Base-by-base conservation (phyloP, 73 alveolate species). In the Tetrahymena borealis region DNA sequence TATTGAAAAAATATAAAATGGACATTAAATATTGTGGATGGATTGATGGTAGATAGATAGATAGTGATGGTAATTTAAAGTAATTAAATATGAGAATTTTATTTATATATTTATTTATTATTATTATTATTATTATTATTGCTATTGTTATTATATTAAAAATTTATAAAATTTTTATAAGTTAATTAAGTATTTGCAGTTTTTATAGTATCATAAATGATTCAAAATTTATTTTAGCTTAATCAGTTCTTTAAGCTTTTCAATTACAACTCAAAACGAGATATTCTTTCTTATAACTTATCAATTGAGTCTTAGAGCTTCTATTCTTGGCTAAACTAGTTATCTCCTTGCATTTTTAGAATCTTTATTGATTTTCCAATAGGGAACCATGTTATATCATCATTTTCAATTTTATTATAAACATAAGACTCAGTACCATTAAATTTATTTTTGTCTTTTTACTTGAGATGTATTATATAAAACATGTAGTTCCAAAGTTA, bases 341-440 rank as follows among this genome's bases (percentile, higher is more conserved):
- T 60, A 24, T 60, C 85, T 0, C 85, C 85, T 60, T 18, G 10
- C 10, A 60, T 24, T 60, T 60, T 60, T 15, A n/a, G 9, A 11
- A 60, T 60, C 28, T 60, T 60, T 60, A 60, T 4, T 1, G 85
- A 60, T n/a, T 60, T 60, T 40, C 91, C 78, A 5, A 93, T 93
- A 1, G 95, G 95, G 78, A 93, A 93, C 95, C 95, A 93, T n/a
- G 90, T 79, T 0, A 38, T 90, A 40, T 90, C 91, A 15, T 90
- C 95, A 13, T 85, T 60, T 85, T 93, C 15, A 5, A 93, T 40
- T 28, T 93, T 93, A 24, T 93, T 90, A 90, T 35, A 78, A 6
- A 93, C 91, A 90, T 92, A 93, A 39, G 41, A 93, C 15, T 93
- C 95, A 11, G 91, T 40, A 20, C 95, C 95, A 85, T 91, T 93